These are phyloP conservation scores for Plasmodium falciparum DNA, from an alignment of 169 alveolate species.

Conservation along the genomic window DNA sequence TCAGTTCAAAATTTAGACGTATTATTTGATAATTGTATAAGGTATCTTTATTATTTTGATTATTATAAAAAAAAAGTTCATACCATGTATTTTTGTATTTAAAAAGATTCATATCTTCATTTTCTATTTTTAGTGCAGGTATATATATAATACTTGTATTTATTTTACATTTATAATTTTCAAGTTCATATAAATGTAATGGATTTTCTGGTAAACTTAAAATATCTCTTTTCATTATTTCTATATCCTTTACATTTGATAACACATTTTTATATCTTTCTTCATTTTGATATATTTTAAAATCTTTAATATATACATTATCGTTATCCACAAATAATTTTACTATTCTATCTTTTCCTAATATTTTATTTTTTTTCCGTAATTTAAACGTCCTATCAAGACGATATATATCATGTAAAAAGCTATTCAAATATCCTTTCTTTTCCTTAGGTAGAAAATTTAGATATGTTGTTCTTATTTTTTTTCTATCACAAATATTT, in stretches of 20 bases:
- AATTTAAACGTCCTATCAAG: not conserved
- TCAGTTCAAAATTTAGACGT: constrained; percentile 55
- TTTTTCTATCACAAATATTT: no score
- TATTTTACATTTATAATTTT: constrained; percentile 16
- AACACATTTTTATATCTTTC: constrained; percentile 35
- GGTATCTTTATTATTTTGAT: constrained; percentile 7
- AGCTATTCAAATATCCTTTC: not conserved
- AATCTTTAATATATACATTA: constrained; percentile 22
- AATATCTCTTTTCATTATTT: constrained; percentile 28
- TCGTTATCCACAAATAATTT: constrained; percentile 21
- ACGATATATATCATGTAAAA: not conserved
- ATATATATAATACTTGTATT: constrained; percentile 22
- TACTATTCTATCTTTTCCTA: constrained; percentile 14
- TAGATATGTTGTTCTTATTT: not conserved
- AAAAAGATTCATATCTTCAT: constrained; percentile 40
- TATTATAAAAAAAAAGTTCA: constrained; percentile 67
- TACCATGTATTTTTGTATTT: constrained; percentile 74
- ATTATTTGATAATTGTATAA: constrained; percentile 35
- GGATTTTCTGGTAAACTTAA: constrained; percentile 45
- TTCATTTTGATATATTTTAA: constrained; percentile 28
- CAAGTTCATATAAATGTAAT: constrained; percentile 36
- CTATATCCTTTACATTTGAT: constrained; percentile 20
- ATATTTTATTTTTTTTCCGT: not conserved
- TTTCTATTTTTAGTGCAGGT: constrained; percentile 20
- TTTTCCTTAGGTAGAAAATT: not conserved